Conservation (phyloP, 2,329 filamentous ascomycete species). For the Hypoxylon sp. region DNA sequence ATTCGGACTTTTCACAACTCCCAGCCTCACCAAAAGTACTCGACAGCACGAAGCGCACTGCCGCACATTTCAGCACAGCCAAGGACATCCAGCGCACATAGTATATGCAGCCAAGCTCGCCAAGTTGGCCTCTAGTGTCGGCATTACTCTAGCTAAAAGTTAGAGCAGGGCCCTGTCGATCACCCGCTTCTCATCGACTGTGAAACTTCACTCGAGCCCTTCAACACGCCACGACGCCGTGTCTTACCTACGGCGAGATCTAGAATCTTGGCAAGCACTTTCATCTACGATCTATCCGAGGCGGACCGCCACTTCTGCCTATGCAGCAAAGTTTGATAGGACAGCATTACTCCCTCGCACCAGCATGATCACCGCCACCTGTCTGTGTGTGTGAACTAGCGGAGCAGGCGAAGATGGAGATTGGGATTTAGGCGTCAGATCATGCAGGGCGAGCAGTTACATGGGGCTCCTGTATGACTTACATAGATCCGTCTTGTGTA, state of each 20-base stretch:
- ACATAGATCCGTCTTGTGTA: slow-evolving; percentile 39
- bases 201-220: slow-evolving; percentile 31
- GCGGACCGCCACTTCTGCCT: neutral
- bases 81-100: slow-evolving; percentile 31
- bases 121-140: slow-evolving; percentile 36
- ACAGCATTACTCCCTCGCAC: neutral
- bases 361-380: neutral
- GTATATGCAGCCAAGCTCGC: slow-evolving; percentile 43
- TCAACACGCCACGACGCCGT: slow-evolving; percentile 25
- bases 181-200: slow-evolving; percentile 35
- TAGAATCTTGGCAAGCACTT: slow-evolving; percentile 32
- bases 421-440: slow-evolving; percentile 12
- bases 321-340: neutral
- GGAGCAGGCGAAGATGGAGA: slow-evolving; percentile 10
- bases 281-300: slow-evolving; percentile 2
- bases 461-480: slow-evolving; percentile 40
- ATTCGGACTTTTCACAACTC: slow-evolving; percentile 37
- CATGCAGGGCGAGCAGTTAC: slow-evolving; percentile 14
- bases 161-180: slow-evolving; percentile 42
- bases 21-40: slow-evolving; percentile 16
- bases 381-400: neutral
- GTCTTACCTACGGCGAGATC: slow-evolving; percentile 27
- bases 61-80: slow-evolving; percentile 23
- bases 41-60: slow-evolving; percentile 21
- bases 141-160: slow-evolving; percentile 31